Evolutionary conservation across 148 eudicot genomes (phyloP), one percentile per base, ranked within the genome.

Genomic region (Euryodendron excelsum): DNA sequence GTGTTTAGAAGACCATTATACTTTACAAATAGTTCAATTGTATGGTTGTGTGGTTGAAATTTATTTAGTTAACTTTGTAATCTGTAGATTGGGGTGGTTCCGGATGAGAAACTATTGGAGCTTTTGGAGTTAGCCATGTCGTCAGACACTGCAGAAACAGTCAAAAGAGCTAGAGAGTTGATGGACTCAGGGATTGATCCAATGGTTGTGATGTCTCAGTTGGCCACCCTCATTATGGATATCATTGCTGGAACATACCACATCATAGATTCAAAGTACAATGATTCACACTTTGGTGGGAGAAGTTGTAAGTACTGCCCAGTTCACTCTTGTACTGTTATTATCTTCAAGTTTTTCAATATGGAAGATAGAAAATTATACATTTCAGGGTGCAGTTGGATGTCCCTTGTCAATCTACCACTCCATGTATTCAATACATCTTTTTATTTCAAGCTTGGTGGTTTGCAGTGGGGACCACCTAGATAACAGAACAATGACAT

Each of bases 161-260:
- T 95, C 27, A 93, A 84, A 84, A 89, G 87, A 86, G 96, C 99
- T 21, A 87, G 99, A 80, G 99, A 95, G 63, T 85, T 95, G 80
- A 85, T 95, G 94, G 97, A 93, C 80, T 89, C 96, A 3, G 97
- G 99, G 44, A 83, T 93, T 69, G 99, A 95, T 72, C 99, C 99
- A 28, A 86, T 93, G 77, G 87, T 85, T 69, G 86, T 95, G 70
- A 91, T 90, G 93, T 93, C 99, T 84, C 99, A 95, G 81, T 68
- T 95, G 69, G 97, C 93, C 75, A 86, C 90, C 72, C 90, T 95
- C 69, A 95, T 95, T 78, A 92, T 95, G 92, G 99, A 95, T 78
- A 88, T 95, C 41, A 93, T 95, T 71, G 91, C 99, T 73, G 99
- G 99, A 58, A 88, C 93, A 17, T 81, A 91, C 80, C 92, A 88